Conservation (phyloP, 495 filamentous ascomycete species). For the Aspergillus panamensis region DNA sequence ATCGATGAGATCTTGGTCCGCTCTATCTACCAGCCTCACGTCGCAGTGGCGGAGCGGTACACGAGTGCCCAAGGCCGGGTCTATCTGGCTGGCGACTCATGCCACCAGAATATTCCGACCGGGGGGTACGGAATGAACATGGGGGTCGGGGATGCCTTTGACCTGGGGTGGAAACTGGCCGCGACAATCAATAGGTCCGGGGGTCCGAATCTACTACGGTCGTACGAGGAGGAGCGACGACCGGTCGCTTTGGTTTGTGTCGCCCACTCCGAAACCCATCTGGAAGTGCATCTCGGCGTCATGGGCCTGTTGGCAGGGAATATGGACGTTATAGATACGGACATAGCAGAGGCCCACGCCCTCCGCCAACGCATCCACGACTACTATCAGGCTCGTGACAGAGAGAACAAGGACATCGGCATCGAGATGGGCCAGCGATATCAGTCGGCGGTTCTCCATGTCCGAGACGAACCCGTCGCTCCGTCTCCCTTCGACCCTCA, state of each 20-base stretch:
- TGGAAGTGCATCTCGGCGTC: too few relatives aligned
- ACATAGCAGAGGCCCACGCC: too few relatives aligned
- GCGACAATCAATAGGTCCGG: conserved; percentile 27
- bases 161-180: conserved; percentile 31
- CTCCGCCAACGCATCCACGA: too few relatives aligned
- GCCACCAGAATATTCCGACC: conserved; percentile 49
- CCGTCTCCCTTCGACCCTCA: too few relatives aligned
- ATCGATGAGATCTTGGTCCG: conserved; percentile 33
- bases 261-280: too few relatives aligned
- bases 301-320: too few relatives aligned
- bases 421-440: too few relatives aligned
- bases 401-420: too few relatives aligned
- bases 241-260: conserved; percentile 1
- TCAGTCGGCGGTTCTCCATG: too few relatives aligned
- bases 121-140: conserved; percentile 38
- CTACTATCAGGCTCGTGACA: too few relatives aligned
- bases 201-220: conserved; percentile 14
- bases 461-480: too few relatives aligned
- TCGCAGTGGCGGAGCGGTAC: conserved; percentile 23
- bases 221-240: conserved; percentile 26
- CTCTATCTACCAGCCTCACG: conserved; percentile 22
- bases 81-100: conserved; percentile 21
- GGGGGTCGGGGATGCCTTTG: conserved; percentile 30
- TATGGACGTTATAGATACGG: too few relatives aligned
- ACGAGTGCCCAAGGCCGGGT: conserved; percentile 29